Evolutionary conservation across 2,329 filamentous ascomycete genomes (phyloP).

Genomic region (Drechslerella stenobrocha): DNA sequence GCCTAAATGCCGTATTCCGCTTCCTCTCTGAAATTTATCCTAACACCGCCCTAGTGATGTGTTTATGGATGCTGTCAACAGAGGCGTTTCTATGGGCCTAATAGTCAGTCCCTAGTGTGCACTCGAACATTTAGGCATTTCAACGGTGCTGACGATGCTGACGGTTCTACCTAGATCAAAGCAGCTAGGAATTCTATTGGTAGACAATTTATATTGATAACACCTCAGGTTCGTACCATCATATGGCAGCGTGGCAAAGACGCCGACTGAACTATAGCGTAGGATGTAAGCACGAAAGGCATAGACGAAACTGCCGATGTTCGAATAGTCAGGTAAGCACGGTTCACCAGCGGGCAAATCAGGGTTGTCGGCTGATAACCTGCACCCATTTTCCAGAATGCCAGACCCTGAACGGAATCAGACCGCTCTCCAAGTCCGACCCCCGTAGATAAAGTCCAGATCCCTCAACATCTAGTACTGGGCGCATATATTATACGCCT

Average conservation of each 20-base stretch:
- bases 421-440: slow-evolving; percentile 51
- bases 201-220: slow-evolving; percentile 93
- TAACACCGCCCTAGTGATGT: slow-evolving; percentile 66
- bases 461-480: background rate
- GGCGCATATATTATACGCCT: too few relatives aligned
- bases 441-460: slow-evolving; percentile 3
- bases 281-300: slow-evolving; percentile 60
- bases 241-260: background rate
- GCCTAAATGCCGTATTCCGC: slow-evolving; percentile 50
- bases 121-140: background rate
- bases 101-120: slow-evolving; percentile 65
- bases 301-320: slow-evolving; percentile 68
- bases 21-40: background rate
- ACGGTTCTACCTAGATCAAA: slow-evolving; percentile 65
- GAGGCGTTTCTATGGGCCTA: slow-evolving; percentile 89
- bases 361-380: slow-evolving; percentile 24
- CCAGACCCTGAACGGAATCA: slow-evolving; percentile 61
- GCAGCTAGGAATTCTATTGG: slow-evolving; percentile 85
- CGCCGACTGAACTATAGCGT: background rate
- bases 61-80: slow-evolving; percentile 98
- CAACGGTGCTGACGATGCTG: slow-evolving; percentile 21
- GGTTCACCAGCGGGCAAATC: background rate
- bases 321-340: slow-evolving; percentile 70
- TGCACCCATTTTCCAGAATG: slow-evolving; percentile 55
- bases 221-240: slow-evolving; percentile 75